Base-by-base conservation (phyloP, 2,329 filamentous ascomycete genomes). In the Colletotrichum zoysiae region DNA sequence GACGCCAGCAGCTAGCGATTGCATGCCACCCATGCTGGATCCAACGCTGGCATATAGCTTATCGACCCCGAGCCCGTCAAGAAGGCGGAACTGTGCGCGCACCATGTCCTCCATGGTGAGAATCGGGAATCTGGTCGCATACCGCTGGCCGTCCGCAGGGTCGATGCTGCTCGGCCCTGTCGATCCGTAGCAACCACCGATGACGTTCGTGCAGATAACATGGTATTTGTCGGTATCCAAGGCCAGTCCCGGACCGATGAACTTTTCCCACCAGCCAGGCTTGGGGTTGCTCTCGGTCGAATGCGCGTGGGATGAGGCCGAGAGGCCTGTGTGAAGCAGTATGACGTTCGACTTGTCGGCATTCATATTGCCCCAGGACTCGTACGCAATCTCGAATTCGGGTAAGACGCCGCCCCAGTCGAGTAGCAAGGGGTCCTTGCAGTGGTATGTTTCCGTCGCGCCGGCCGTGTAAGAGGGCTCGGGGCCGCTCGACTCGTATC, bases 21-120 rank as follows among this genome's bases (percentile, higher is more conserved):
- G 95, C 96, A 99, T 99, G 66, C 96, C 96, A 65, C 96, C 96
- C 96, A 99, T 99, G 81, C 94, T 97, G 7, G 94, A 94, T 18
- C 96, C 96, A 26, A 99, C 95, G 71, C 94, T 97, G 23, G 96
- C 96, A 80, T 97, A 94, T 12, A 99, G 87, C 78, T 90, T 93
- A 33, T 89, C 79, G 57, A 99, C 92, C 7, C 91, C 91, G 38
- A 99, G 85, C 5, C 85, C 82, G 80, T 98, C 95, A 16, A 99
- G 87, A 40, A 99, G 88, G 55, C 93, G 88, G 84, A 98, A 98
- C 81, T 99, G 96, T 6, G 95, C 95, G 66, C 95, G 90, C 40
- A 98, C 96, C 96, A 99, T 99, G 81, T 99, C 96, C 76, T 97
- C 91, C 85, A 99, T 91, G 0, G 96, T 99, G 68, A 99, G 83